Conservation (phyloP, 345 rosid genomes). For the Durio zibethinus region DNA sequence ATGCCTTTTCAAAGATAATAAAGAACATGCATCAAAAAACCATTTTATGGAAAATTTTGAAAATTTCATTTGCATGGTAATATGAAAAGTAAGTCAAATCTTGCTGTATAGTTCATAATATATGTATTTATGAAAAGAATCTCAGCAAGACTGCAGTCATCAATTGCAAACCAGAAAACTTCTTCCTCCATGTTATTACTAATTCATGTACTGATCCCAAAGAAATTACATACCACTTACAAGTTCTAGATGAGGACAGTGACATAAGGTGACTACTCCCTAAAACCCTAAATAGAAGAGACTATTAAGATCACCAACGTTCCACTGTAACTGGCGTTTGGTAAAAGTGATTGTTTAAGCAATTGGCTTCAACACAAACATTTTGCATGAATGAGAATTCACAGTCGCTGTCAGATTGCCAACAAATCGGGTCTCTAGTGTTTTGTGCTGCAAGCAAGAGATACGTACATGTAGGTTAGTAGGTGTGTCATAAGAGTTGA, state of each 20-base stretch:
- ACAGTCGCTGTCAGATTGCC: conserved; percentile 54
- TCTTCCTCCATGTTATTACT: conserved; percentile 6
- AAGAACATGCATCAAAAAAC: not conserved
- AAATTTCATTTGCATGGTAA: not conserved
- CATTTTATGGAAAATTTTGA: not conserved
- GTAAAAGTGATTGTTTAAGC: conserved; percentile 24
- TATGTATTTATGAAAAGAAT: not conserved
- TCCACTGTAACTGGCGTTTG: not conserved
- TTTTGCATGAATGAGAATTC: conserved; percentile 62
- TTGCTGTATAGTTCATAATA: not conserved
- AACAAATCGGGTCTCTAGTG: conserved; percentile 45
- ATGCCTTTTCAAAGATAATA: not conserved
- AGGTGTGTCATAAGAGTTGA: not conserved
- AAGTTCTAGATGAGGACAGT: not conserved
- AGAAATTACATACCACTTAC: not conserved
- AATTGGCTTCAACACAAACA: conserved; percentile 74
- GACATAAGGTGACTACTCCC: not conserved
- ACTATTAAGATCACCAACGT: not conserved
- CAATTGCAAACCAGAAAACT: not conserved
- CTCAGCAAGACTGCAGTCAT: not conserved
- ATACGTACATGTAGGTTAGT: conserved; percentile 16
- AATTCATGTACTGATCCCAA: not conserved
- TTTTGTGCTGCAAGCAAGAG: conserved; percentile 70
- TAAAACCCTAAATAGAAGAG: not conserved
- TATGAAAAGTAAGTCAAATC: not conserved